Base-by-base conservation (phyloP, 2,329 filamentous ascomycete genomes). In the Madurella mycetomatis region DNA sequence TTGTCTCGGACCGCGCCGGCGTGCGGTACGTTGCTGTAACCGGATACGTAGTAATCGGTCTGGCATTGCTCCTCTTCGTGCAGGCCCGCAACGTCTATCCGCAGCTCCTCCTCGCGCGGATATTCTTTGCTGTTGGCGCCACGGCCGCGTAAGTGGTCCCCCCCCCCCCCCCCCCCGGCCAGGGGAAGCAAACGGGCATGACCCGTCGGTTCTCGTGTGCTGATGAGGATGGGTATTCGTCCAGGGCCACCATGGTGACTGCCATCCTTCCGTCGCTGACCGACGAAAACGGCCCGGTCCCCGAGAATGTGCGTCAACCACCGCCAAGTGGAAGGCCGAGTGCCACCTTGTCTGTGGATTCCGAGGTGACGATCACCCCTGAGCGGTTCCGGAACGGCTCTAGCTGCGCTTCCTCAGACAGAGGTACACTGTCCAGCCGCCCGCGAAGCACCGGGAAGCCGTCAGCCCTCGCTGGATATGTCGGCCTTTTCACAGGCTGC, bases 401-500 rank as follows among this genome's bases (percentile, higher is more conserved):
- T 47, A 41, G 19, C 48, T 13, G 43, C 32, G 18, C 41, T 1
- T 30, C 41, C 17, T 41, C 58, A 8, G 18, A 53, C 25, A 39
- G 45, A 30, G 52, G 50, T 1, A 59, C 31, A 44, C 18, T 39
- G 34, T 42, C 13, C 32, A 47, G 44, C 60, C 58, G 40, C 64
- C 60, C 62, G 67, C 44, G 55, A n/a, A 63, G 53, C 30, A 61
- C 63, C 15, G 71, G 72, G n/a, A 79, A 79, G 58, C 77, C 81
- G 1, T 78, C 79, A 1, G 75, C 77, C 16, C 79, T 99, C 25
- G 92, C 94, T 15, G 94, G 94, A 0, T 84, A 92, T 48, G 94
- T 99, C 5, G 94, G 94, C 4, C 76, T 96, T 55, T 95, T 95
- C 67, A 96, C 94, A 8, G 94, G 94, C 19, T 90, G 89, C 64